Base-by-base conservation (phyloP, 2,329 filamentous ascomycete species). In the Pseudogymnoascus sp. region DNA sequence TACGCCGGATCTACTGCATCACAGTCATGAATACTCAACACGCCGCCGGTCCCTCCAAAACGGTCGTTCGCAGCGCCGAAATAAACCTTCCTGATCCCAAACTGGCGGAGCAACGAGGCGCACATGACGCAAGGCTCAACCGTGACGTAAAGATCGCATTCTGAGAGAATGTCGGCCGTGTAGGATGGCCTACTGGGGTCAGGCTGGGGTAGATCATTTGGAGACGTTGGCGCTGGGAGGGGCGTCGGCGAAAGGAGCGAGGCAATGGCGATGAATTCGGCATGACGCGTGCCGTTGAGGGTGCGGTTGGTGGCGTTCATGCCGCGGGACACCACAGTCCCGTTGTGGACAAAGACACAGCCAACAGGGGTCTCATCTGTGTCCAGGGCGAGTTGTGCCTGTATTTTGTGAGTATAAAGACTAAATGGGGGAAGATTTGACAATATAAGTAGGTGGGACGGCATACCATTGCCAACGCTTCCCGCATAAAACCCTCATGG, bases 101-200 rank as follows among this genome's bases (percentile, higher is more conserved):
- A 88, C 75, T 99, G 95, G 60, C 92, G 86, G 59, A 99, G 82
- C 61, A 95, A 85, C 5, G 92, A 95, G 10, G 94, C 94, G 73
- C 94, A 99, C 94, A 99, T 99, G 77, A 99, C 91, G 74, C 94
- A 99, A 4, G 94, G 94, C 76, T 99, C 95, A 61, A 99, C 93
- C 0, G 94, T 99, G 58, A 99, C 94, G 75, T 99, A 99, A 60
- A 99, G 84, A 71, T 89, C 86, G 68, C 82, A 82, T 66, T 92
- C 84, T 39, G 79, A 80, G 68, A 97, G 80, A 65, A 93, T 84
- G 10, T 81, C 82, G 35, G 84, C 82, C 61, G 58, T 60, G 31
- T 69, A 68, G 17, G 35, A 88, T 82, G 67, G 94, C 82, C 60
- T 80, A 73, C 72, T 39, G 65, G 66, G 2, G 71, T 66, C 21